Percentiles rank a stretch among this genome's conserved stretches.
Evolutionary conservation across 208 protist genomes (phyloP).

Genomic region (Crithidia sp.): DNA sequence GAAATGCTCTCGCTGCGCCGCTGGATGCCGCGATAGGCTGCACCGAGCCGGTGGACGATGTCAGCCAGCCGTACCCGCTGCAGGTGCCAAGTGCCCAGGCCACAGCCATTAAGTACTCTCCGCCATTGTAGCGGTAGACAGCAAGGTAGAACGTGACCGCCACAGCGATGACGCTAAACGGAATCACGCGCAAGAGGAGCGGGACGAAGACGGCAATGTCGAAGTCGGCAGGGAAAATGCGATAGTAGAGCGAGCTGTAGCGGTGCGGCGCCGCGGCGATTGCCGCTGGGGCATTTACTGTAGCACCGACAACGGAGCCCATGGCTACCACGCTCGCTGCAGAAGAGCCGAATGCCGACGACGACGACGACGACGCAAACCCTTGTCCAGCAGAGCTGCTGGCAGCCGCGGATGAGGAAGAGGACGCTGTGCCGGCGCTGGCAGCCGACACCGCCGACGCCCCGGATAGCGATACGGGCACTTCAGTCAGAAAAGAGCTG

Average conservation of each 20-base stretch:
- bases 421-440: neutral
- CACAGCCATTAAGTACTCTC: constrained; percentile 71
- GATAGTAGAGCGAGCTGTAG: constrained; percentile 47
- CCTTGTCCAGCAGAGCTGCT: neutral
- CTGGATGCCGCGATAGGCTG: constrained; percentile 4
- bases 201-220: constrained; percentile 53
- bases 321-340: neutral
- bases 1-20: neutral
- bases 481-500: constrained; percentile 45
- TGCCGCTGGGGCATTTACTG: too few species aligned
- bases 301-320: neutral
- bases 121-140: constrained; percentile 51
- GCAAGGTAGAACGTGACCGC: constrained; percentile 51
- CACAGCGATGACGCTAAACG: constrained; percentile 50
- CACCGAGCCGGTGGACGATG: constrained; percentile 25
- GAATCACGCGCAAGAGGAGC: constrained; percentile 47
- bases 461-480: neutral
- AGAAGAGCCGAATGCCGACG: neutral
- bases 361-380: constrained; percentile 1
- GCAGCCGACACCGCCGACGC: neutral
- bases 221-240: constrained; percentile 54
- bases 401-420: neutral
- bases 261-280: constrained; percentile 1
- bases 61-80: constrained; percentile 68
- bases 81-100: constrained; percentile 72